Evolutionary conservation across 2,329 filamentous ascomycete genomes (phyloP).

Genomic region (Aspergillus fijiensis): DNA sequence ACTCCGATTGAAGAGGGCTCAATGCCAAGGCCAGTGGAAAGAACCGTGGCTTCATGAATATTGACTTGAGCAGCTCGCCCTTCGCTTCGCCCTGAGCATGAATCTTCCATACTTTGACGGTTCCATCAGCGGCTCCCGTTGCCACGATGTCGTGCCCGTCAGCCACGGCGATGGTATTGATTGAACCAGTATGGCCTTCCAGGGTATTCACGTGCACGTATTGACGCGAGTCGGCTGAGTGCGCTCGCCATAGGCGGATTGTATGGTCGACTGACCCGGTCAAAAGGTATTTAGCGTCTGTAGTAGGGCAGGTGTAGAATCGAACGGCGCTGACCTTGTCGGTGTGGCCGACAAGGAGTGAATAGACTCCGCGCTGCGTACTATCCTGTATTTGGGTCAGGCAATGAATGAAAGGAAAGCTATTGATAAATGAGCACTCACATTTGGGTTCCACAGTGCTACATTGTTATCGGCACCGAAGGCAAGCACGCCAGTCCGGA

Average conservation of each 20-base stretch:
- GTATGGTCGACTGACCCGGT: slow-evolving; percentile 80
- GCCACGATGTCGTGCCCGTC: slow-evolving; percentile 51
- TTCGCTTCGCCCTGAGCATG: slow-evolving; percentile 34
- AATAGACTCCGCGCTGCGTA: slow-evolving; percentile 58
- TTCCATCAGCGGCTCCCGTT: slow-evolving; percentile 64
- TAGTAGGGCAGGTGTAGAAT: slow-evolving; percentile 62
- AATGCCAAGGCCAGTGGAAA: slow-evolving; percentile 79
- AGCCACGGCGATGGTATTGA: slow-evolving; percentile 63
- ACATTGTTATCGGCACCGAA: slow-evolving; percentile 89
- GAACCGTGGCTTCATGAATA: slow-evolving; percentile 72
- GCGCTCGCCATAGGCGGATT: slow-evolving; percentile 61
- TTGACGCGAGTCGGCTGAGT: slow-evolving; percentile 19
- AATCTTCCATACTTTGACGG: slow-evolving; percentile 67
- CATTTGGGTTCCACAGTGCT: slow-evolving; percentile 79
- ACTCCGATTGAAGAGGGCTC: slow-evolving; percentile 55
- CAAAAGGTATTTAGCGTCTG: slow-evolving; percentile 60
- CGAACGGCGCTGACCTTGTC: slow-evolving; percentile 80
- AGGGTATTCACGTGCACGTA: slow-evolving; percentile 53
- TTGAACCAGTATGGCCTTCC: slow-evolving; percentile 67
- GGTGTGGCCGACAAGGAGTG: slow-evolving; percentile 71
- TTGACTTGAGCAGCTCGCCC: slow-evolving; percentile 63
- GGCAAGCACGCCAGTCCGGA: slow-evolving; percentile 67
- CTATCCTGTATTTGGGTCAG: slow-evolving; percentile 38
- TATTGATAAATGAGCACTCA: slow-evolving; percentile 44
- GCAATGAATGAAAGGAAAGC: not conserved